Conservation (phyloP, 2,329 filamentous ascomycete genomes). For the Lomentospora prolificans region DNA sequence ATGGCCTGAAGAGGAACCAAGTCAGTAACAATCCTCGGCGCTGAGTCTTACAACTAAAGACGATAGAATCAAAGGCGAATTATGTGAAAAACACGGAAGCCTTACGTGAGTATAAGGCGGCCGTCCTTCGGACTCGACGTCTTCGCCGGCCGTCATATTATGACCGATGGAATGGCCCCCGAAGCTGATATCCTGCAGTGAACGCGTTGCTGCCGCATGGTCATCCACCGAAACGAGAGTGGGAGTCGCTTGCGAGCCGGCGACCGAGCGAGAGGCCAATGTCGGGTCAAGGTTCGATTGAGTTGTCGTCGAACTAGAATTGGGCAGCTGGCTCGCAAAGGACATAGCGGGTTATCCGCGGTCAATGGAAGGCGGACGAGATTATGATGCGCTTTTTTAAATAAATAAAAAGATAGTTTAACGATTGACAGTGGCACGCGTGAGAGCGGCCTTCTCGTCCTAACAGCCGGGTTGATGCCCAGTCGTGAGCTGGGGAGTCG, state of each 20-base stretch:
- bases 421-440: conserved; percentile 2
- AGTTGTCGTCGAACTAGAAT: neutral
- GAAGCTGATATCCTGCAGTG: conserved; percentile 20
- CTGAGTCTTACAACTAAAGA: no score
- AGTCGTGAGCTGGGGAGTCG: neutral
- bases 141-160: conserved; percentile 24
- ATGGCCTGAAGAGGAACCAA: conserved; percentile 54
- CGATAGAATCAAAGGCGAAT: no score
- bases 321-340: conserved; percentile 1
- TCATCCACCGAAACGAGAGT: conserved; percentile 23
- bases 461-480: conserved; percentile 1
- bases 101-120: conserved; percentile 34
- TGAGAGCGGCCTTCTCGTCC: neutral
- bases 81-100: conserved; percentile 11
- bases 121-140: conserved; percentile 31
- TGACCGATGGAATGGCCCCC: conserved; percentile 12
- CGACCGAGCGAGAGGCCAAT: conserved; percentile 5
- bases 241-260: conserved; percentile 20
- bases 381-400: neutral
- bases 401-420: neutral
- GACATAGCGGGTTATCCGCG: conserved; percentile 2
- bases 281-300: neutral
- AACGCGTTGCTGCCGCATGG: conserved; percentile 18
- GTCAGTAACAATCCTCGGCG: neutral
- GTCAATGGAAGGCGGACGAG: neutral